Conservation (phyloP, 169 alveolate genomes). For the Plasmodium knowlesi region DNA sequence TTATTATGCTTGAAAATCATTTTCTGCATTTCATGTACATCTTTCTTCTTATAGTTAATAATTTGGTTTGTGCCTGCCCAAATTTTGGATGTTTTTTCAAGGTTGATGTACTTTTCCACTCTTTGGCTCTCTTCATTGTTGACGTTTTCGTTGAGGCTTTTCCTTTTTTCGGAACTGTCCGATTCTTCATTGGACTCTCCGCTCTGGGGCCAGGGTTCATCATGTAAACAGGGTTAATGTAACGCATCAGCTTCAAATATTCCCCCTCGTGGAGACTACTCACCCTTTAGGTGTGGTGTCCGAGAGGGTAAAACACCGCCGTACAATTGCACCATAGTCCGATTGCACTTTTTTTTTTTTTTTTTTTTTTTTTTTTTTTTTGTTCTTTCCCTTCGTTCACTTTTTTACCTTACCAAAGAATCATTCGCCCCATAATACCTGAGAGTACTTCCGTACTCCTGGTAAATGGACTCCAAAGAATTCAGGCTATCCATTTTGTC, state of each 20-base stretch:
- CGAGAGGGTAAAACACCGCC: neutral
- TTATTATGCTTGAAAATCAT: constrained; percentile 50
- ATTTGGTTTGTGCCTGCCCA: constrained; percentile 73
- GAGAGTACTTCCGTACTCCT: constrained; percentile 30
- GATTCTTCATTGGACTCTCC: constrained; percentile 41
- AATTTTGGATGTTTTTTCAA: constrained; percentile 45
- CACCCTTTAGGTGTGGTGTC: neutral
- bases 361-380: no score
- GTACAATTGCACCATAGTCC: neutral
- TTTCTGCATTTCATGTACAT: constrained; percentile 35
- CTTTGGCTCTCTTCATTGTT: constrained; percentile 20
- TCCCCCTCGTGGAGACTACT: neutral
- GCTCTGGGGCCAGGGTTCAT: constrained; percentile 15
- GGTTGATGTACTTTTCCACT: constrained; percentile 44
- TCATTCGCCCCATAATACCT: constrained; percentile 38
- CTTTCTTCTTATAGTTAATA: constrained; percentile 31
- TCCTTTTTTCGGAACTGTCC: constrained; percentile 46
- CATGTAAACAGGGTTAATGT: neutral
- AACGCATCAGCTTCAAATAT: neutral
- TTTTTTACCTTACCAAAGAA: constrained; percentile 53
- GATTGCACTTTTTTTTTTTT: neutral
- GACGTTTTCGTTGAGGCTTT: constrained; percentile 30
- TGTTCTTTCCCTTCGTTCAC: neutral
- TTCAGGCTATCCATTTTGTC: constrained; percentile 24
- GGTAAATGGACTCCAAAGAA: constrained; percentile 40